Conservation (phyloP, 2,329 filamentous ascomycete species). For the Paracoccidioides lutzii region DNA sequence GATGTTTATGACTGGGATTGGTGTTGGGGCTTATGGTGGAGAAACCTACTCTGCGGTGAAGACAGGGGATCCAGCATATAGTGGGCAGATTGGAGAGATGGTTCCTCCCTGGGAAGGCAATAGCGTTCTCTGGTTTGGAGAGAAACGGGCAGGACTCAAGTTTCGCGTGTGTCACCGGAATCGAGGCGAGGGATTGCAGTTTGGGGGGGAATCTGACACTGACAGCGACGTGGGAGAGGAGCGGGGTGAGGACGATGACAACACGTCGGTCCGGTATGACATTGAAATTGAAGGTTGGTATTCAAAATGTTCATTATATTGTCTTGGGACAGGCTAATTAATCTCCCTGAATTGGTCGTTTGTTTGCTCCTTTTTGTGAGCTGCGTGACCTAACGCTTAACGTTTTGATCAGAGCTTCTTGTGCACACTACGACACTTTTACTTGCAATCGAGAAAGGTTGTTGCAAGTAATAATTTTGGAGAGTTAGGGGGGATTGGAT, state of each 20-base stretch:
- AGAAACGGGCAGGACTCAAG: constrained; percentile 53
- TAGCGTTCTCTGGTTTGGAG: constrained; percentile 54
- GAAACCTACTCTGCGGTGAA: not conserved
- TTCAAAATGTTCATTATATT: not conserved
- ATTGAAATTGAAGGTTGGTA: constrained; percentile 58
- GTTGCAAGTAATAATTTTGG: not conserved
- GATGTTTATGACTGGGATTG: constrained; percentile 6
- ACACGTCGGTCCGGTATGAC: constrained; percentile 55
- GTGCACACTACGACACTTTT: not conserved
- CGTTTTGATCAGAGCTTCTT: not conserved
- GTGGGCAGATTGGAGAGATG: constrained; percentile 8
- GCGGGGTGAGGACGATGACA: constrained; percentile 35
- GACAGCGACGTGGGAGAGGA: constrained; percentile 28
- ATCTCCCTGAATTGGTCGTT: not conserved
- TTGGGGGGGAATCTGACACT: constrained; percentile 40
- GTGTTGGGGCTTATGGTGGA: not conserved
- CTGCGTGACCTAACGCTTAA: not conserved
- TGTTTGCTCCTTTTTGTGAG: not conserved
- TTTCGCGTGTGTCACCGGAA: constrained; percentile 45
- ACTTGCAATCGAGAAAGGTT: not conserved
- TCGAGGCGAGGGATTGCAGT: constrained; percentile 33
- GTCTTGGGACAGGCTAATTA: not conserved
- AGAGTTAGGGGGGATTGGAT: not conserved
- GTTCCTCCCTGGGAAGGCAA: constrained; percentile 20
- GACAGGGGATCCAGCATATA: constrained; percentile 15